Evolutionary conservation across 176 grass and related monocot genomes (phyloP).

Genomic region (Ensete glaucum): DNA sequence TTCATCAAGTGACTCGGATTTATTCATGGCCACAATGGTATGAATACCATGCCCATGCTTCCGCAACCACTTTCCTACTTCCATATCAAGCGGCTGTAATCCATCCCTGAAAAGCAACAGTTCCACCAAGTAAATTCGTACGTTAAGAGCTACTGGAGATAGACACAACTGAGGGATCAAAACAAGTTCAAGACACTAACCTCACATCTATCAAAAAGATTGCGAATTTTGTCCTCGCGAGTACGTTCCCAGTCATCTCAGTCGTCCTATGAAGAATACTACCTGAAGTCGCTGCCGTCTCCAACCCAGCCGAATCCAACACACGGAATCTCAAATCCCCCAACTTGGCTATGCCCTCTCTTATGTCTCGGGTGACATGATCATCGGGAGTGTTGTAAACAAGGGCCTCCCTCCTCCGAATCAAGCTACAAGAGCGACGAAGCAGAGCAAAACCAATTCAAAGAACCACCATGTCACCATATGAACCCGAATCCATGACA

Average conservation of each 20-base stretch:
- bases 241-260: conserved; percentile 73
- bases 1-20: conserved; percentile 87
- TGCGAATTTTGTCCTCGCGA: conserved; percentile 73
- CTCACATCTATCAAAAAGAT: conserved; percentile 98
- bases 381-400: conserved; percentile 96
- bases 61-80: conserved; percentile 79
- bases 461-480: neutral
- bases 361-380: conserved; percentile 86
- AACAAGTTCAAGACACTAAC: conserved; percentile 31
- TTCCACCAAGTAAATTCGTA: neutral
- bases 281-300: conserved; percentile 76
- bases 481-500: neutral
- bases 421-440: conserved; percentile 36
- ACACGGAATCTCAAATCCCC: conserved; percentile 86
- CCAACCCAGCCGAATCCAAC: conserved; percentile 85
- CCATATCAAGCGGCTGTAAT: conserved; percentile 76
- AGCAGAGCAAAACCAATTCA: neutral
- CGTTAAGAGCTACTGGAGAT: neutral
- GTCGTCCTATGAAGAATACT: conserved; percentile 82
- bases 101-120: conserved; percentile 58
- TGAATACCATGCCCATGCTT: conserved; percentile 66
- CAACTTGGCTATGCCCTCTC: conserved; percentile 89
- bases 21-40: conserved; percentile 83
- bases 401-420: conserved; percentile 83
- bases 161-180: neutral